Evolutionary conservation across 495 filamentous ascomycete species (phyloP).

Genomic region (Aspergillus ostianus): DNA sequence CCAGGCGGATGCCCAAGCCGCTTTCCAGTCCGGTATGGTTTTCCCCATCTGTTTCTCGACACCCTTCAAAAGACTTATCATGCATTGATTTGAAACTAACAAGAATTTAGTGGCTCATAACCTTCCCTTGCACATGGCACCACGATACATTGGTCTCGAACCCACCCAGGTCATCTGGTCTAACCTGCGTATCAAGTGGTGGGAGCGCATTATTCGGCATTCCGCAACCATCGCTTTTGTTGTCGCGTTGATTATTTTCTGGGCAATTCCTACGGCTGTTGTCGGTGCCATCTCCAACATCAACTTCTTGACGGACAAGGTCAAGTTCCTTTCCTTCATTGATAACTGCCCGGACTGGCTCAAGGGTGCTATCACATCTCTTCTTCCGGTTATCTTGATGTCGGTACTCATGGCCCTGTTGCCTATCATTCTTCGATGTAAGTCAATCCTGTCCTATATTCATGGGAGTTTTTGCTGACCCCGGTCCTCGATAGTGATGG

Average conservation of each 20-base stretch:
- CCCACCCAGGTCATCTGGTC: slow-evolving; percentile 88
- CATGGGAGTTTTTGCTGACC: slow-evolving; percentile 2
- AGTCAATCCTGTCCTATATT: slow-evolving; percentile 24
- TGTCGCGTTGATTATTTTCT: slow-evolving; percentile 82
- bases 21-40: slow-evolving; percentile 58
- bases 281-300: slow-evolving; percentile 90
- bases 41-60: background rate
- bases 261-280: slow-evolving; percentile 81
- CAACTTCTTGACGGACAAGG: slow-evolving; percentile 56
- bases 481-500: slow-evolving; percentile 52
- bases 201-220: slow-evolving; percentile 73
- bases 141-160: slow-evolving; percentile 80
- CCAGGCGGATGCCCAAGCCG: slow-evolving; percentile 80
- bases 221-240: slow-evolving; percentile 70
- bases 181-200: slow-evolving; percentile 85
- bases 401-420: slow-evolving; percentile 87
- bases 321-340: slow-evolving; percentile 73
- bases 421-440: slow-evolving; percentile 78
- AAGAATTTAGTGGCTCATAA: slow-evolving; percentile 68
- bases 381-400: slow-evolving; percentile 77
- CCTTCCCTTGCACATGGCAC: slow-evolving; percentile 88
- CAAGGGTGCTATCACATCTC: slow-evolving; percentile 78
- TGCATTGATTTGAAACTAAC: background rate
- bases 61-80: background rate
- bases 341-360: slow-evolving; percentile 65